Base-by-base conservation (phyloP, 345 rosid species). In the Populus pruinosa region DNA sequence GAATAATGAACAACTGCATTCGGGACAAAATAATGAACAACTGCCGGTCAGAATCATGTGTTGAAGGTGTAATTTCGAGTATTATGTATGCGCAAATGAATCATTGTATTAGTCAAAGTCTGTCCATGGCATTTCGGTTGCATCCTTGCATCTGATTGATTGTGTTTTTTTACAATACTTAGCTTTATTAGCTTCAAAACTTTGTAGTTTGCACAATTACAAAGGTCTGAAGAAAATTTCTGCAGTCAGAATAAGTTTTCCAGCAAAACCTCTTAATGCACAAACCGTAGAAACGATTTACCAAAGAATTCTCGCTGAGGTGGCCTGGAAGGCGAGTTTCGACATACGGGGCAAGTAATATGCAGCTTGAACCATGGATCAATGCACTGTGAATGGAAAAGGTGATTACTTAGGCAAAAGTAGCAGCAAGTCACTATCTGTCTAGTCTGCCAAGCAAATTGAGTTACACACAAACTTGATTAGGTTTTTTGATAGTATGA, bases 331-430 rank as follows among this genome's bases (percentile, higher is more conserved):
- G 83, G 85, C 9, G 83, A 72, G 25, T 35, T 86, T 70, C 88
- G 79, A 53, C 86, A 86, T 5, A 86, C 12, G 27, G 88, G 88
- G 67, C 88, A 86, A 2, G 85, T 78, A n/a, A 80, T 21, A 44
- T 83, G 83, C 80, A 80, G 55, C 75, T 71, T 74, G 31, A 86
- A 55, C 88, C 88, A 86, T 13, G 78, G 78, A 71, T 86, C 85
- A 4, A 86, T 33, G 69, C 88, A 83, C n/a, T 61, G 39, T 5
- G 23, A 55, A 73, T 85, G 88, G 77, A 83, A 85, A 25, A 81
- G 55, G 76, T 83, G 84, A 41, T 72, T 73, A 31, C 7, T 76
- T 73, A 3, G 85, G 86, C n/a, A 86, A 74, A 76, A 78, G 61
- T 18, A 83, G 76, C 47, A 86, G 75, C 39, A 71, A 53, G 72